Percentiles rank a stretch among this genome's conserved stretches.
phyloP scores from a whole-genome alignment of 2,329 filamentous ascomycete genomes.

The Cladosporium cucumerinum region DNA sequence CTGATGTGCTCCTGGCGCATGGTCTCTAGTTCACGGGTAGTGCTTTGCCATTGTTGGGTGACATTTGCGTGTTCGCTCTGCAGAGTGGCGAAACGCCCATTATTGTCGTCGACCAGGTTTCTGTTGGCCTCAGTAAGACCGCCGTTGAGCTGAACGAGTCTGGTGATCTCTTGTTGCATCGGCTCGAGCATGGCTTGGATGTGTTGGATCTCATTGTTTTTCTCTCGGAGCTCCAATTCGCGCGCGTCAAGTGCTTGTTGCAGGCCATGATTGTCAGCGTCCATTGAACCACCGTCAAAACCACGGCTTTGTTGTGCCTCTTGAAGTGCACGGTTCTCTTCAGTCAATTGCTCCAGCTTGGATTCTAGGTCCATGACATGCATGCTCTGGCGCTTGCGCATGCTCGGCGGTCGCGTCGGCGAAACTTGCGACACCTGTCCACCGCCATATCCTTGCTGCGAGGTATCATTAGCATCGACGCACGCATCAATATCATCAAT shows the following conservation, averaged over 20 bases:
- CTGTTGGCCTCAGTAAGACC: conserved; percentile 73
- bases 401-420: conserved; percentile 88
- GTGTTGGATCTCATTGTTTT: conserved; percentile 80
- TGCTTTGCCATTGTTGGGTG: conserved; percentile 52
- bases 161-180: conserved; percentile 75
- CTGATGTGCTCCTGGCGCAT: conserved; percentile 62
- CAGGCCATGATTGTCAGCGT: conserved; percentile 43
- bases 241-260: conserved; percentile 59
- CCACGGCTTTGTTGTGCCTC: conserved; percentile 50
- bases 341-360: conserved; percentile 75
- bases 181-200: conserved; percentile 70
- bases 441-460: conserved; percentile 89
- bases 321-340: conserved; percentile 77
- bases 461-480: conserved; percentile 24
- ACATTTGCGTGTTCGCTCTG: conserved; percentile 61
- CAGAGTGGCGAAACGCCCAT: conserved; percentile 65
- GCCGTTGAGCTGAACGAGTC: conserved; percentile 78
- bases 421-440: conserved; percentile 78
- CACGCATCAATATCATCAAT: conserved; percentile 10
- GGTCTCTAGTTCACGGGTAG: conserved; percentile 66
- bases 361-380: conserved; percentile 86
- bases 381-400: conserved; percentile 96
- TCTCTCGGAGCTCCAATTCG: conserved; percentile 70
- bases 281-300: conserved; percentile 47
- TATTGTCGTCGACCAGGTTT: conserved; percentile 72